These are phyloP conservation scores for Vitis rotundifolia DNA, from an alignment of 164 flowering plant species.

Conservation along the genomic window DNA sequence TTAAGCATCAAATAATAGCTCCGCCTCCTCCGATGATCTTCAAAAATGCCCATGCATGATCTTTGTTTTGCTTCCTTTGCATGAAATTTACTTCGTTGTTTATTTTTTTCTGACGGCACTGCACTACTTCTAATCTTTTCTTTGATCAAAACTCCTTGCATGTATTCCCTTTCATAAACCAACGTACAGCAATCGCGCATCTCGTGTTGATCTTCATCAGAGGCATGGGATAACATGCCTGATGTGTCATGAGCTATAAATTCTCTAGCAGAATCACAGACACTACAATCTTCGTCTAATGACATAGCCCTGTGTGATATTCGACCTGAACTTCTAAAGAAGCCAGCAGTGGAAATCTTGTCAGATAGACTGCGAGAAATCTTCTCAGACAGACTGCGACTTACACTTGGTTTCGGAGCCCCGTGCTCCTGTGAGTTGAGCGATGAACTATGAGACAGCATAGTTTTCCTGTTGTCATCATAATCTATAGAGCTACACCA, in stretches of 20 bases:
- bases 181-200: constrained; percentile 24
- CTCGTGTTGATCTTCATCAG: constrained; percentile 38
- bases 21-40: constrained; percentile 32
- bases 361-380: constrained; percentile 57
- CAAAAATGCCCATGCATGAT: constrained; percentile 48
- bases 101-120: constrained; percentile 32
- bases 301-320: constrained; percentile 42
- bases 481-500: constrained; percentile 31
- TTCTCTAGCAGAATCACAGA: constrained; percentile 35
- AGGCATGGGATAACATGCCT: constrained; percentile 19
- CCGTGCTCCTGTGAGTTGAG: constrained; percentile 27
- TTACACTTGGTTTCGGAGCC: constrained; percentile 31
- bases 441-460: constrained; percentile 34
- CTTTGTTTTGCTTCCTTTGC: constrained; percentile 39
- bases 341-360: constrained; percentile 31
- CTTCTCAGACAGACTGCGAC: constrained; percentile 57
- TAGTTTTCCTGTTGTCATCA: constrained; percentile 19
- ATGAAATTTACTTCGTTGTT: constrained; percentile 31
- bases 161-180: constrained; percentile 83
- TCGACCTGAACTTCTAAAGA: constrained; percentile 42
- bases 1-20: constrained; percentile 82
- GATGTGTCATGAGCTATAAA: constrained; percentile 30
- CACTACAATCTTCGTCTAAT: constrained; percentile 30
- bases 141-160: constrained; percentile 84
- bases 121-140: constrained; percentile 42